These are phyloP conservation scores for Flaveria brownii DNA, from an alignment of 129 eudicot genomes.

Conservation along the genomic window DNA sequence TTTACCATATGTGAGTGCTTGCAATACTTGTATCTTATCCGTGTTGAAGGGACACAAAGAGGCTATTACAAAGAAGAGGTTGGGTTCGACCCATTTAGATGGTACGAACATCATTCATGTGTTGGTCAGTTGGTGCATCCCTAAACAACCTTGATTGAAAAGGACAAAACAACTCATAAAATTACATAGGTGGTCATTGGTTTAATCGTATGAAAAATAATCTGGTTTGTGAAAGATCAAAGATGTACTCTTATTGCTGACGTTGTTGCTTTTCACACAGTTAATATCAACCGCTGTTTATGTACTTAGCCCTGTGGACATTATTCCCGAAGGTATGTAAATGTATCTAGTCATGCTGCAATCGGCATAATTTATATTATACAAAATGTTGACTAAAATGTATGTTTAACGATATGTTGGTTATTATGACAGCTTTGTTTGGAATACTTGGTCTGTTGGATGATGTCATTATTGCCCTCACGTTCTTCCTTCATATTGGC, in stretches of 20 bases:
- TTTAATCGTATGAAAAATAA: not conserved
- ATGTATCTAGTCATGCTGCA: conserved; percentile 4
- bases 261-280: conserved; percentile 44
- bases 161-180: not conserved
- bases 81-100: not conserved
- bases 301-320: conserved; percentile 82
- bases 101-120: too few relatives aligned
- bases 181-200: not conserved
- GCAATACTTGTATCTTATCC: not conserved
- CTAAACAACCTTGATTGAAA: not conserved
- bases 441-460: conserved; percentile 87
- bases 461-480: conserved; percentile 68
- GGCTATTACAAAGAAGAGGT: not conserved
- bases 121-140: not conserved
- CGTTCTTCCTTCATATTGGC: conserved; percentile 84
- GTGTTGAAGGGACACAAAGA: not conserved
- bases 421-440: conserved; percentile 52
- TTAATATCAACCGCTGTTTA: conserved; percentile 64
- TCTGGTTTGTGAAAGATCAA: not conserved
- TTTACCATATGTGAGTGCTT: too few relatives aligned
- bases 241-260: not conserved
- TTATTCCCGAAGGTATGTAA: conserved; percentile 84
- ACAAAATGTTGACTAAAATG: not conserved
- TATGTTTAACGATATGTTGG: not conserved
- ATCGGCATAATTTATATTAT: not conserved